A percentile compares a stretch with the other conserved stretches of the same genome.
Evolutionary conservation across 176 grass and related monocot species (phyloP).

Genomic region (Raddia guianensis): DNA sequence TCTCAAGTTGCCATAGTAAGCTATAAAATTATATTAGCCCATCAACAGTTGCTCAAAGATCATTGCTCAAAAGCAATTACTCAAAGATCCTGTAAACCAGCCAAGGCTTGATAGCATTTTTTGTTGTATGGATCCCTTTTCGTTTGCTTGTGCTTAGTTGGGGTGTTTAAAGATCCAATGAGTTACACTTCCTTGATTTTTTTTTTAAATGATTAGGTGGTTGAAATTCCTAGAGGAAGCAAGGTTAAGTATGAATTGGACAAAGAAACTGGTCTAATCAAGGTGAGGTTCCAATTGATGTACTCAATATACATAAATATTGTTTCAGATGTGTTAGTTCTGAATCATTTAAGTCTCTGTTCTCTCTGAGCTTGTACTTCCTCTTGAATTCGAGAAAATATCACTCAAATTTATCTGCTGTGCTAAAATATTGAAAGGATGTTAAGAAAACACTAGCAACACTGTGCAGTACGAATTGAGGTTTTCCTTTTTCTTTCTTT

Average conservation of each 20-base stretch:
- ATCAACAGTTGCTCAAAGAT: neutral
- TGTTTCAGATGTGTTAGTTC: neutral
- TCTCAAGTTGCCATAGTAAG: neutral
- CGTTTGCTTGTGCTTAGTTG: slow-evolving; percentile 19
- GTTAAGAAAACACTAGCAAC: neutral
- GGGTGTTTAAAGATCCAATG: slow-evolving; percentile 30
- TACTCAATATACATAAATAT: slow-evolving; percentile 6
- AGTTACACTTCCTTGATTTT: neutral
- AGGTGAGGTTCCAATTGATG: slow-evolving; percentile 50
- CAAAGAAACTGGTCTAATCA: slow-evolving; percentile 85
- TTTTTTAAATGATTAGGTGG: slow-evolving; percentile 59
- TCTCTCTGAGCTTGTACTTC: neutral
- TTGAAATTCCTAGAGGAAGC: slow-evolving; percentile 94
- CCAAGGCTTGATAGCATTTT: neutral
- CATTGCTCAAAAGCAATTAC: neutral
- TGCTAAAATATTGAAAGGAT: neutral
- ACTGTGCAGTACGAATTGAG: neutral
- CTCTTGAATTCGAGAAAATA: neutral
- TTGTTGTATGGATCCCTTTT: neutral
- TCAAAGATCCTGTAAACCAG: slow-evolving; percentile 13
- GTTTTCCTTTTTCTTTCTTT: slow-evolving; percentile 14
- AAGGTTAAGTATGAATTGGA: slow-evolving; percentile 98
- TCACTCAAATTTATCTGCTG: slow-evolving; percentile 2
- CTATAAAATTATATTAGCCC: neutral
- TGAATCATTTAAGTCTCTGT: slow-evolving; percentile 4